These are phyloP conservation scores for Cutaneotrichosporon dermatis DNA, from an alignment of 1,284 basidiomycete genomes.

Conservation along the genomic window DNA sequence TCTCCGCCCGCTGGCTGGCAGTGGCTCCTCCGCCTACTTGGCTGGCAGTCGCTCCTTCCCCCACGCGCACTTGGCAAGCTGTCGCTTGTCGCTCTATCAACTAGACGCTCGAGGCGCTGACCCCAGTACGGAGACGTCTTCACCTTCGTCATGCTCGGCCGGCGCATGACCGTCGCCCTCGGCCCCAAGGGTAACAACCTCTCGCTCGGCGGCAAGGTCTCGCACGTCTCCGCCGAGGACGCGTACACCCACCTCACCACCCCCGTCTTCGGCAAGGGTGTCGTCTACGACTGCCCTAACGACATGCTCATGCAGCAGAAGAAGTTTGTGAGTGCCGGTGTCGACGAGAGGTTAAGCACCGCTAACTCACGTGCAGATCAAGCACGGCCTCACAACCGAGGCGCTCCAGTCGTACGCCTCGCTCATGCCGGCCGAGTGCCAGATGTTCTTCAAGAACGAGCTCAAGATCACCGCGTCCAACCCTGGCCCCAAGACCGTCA, in stretches of 20 bases:
- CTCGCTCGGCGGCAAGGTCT: constrained; percentile 87
- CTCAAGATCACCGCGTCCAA: constrained; percentile 25
- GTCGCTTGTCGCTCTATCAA: too few species aligned
- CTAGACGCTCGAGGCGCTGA: not conserved
- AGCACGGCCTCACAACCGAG: constrained; percentile 86
- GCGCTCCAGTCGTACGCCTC: constrained; percentile 87
- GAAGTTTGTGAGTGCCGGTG: constrained; percentile 62
- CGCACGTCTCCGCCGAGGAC: constrained; percentile 90
- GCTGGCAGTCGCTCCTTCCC: too few species aligned
- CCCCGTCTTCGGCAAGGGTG: constrained; percentile 92
- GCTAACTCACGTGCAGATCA: constrained; percentile 55
- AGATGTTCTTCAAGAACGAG: constrained; percentile 60
- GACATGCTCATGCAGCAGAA: constrained; percentile 99
- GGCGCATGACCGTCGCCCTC: constrained; percentile 84
- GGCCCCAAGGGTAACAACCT: constrained; percentile 93
- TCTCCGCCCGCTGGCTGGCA: too few species aligned
- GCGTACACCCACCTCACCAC: constrained; percentile 93
- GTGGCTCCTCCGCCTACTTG: too few species aligned
- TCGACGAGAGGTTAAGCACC: too few species aligned
- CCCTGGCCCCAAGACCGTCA: constrained; percentile 35
- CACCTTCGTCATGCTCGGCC: constrained; percentile 85
- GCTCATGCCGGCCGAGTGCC: constrained; percentile 82
- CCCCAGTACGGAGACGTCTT: constrained; percentile 69
- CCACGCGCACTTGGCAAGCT: too few species aligned
- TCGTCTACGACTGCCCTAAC: constrained; percentile 97